phyloP scores from a whole-genome alignment of 2,329 filamentous ascomycete species.

The Trichophyton verrucosum region DNA sequence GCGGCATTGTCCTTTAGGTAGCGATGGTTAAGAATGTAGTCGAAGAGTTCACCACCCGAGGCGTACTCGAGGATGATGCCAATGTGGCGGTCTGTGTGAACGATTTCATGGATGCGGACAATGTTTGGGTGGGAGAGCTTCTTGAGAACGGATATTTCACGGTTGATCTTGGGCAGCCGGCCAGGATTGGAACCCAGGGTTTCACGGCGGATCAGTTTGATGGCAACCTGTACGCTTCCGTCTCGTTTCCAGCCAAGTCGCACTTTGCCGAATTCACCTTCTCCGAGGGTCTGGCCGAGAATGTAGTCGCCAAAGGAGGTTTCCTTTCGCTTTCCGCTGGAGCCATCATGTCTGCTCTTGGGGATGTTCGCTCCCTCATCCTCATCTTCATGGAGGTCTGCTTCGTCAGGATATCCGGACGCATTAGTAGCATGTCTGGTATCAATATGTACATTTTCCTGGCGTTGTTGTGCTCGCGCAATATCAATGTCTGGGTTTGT shows the following conservation, averaged over 20 bases:
- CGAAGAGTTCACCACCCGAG: conserved; percentile 92
- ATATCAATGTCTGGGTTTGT: conserved; percentile 64
- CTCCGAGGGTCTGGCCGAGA: conserved; percentile 86
- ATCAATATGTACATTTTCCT: conserved; percentile 20
- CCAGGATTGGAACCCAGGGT: conserved; percentile 77
- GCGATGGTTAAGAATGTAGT: conserved; percentile 93
- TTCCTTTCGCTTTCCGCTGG: conserved; percentile 50
- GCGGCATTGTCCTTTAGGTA: conserved; percentile 92
- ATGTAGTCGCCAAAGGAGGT: conserved; percentile 94
- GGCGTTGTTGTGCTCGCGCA: conserved; percentile 57
- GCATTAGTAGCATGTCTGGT: conserved; percentile 41
- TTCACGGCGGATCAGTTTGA: conserved; percentile 93
- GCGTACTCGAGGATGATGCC: conserved; percentile 98
- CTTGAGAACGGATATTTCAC: conserved; percentile 82
- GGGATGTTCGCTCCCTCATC: conserved; percentile 23
- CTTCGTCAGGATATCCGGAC: conserved; percentile 33
- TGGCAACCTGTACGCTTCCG: conserved; percentile 85
- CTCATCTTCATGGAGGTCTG: conserved; percentile 38
- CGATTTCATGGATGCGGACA: conserved; percentile 93
- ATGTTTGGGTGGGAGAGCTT: conserved; percentile 92
- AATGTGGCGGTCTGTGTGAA: conserved; percentile 92
- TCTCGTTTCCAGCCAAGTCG: conserved; percentile 98
- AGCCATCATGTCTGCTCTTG: conserved; percentile 46
- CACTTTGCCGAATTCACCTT: conserved; percentile 97
- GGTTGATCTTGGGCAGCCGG: conserved; percentile 89